These are phyloP conservation scores for Fusarium scirpi DNA, from an alignment of 2,329 filamentous ascomycete species.

Conservation along the genomic window DNA sequence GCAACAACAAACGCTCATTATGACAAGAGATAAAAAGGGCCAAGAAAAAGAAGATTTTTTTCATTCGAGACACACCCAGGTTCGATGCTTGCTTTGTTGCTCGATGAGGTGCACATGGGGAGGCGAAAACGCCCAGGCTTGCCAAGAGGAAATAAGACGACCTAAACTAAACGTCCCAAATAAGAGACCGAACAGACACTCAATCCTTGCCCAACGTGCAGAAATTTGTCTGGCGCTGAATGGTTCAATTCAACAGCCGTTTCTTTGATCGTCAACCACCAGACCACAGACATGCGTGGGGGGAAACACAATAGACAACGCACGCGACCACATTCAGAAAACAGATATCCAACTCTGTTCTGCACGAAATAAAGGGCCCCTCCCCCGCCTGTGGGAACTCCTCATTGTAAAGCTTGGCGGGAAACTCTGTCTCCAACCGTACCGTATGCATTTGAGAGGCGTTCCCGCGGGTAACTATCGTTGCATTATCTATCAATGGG, in stretches of 20 bases:
- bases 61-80: slow-evolving; percentile 25
- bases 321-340: slow-evolving; percentile 36
- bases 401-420: slow-evolving; percentile 27
- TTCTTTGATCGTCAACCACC: slow-evolving; percentile 8
- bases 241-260: slow-evolving; percentile 8
- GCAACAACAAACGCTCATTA: slow-evolving; percentile 16
- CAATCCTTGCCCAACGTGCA: slow-evolving; percentile 25
- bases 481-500: neutral
- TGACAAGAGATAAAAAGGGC: slow-evolving; percentile 22
- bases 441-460: slow-evolving; percentile 17
- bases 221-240: neutral
- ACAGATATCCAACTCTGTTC: too few relatives aligned
- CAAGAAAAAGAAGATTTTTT: slow-evolving; percentile 21
- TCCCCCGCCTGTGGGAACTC: slow-evolving; percentile 18
- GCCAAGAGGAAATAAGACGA: slow-evolving; percentile 26
- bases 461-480: slow-evolving; percentile 1
- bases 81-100: too few relatives aligned
- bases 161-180: slow-evolving; percentile 8
- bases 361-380: slow-evolving; percentile 21
- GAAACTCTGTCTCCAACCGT: slow-evolving; percentile 17
- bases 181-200: slow-evolving; percentile 5
- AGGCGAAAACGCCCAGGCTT: slow-evolving; percentile 33
- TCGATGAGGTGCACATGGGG: too few relatives aligned
- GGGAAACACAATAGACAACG: too few relatives aligned
- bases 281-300: too few relatives aligned